Base-by-base conservation (phyloP, 2,329 filamentous ascomycete genomes). In the Exophiala xenobiotica region DNA sequence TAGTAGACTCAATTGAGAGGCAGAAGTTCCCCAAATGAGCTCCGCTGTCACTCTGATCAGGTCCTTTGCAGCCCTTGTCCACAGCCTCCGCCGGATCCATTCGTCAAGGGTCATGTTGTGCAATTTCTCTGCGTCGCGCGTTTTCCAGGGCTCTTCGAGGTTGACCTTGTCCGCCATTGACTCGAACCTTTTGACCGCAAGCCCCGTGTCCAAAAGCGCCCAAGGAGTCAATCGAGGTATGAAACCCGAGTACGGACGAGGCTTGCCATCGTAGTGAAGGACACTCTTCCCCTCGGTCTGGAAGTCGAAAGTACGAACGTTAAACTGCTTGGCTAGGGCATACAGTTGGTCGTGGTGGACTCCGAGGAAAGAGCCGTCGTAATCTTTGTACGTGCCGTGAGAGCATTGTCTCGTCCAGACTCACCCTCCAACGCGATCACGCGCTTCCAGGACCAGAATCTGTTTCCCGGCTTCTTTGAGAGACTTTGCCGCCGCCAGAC, bases 401-500 rank as follows among this genome's bases (percentile, higher is more conserved):
- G 49, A 43, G 2, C 63, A 22, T 6, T 54, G 31, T 5, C 23
- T 31, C 14, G 53, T 60, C 18, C 50, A 42, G 1, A 61, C 51
- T 1, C 57, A 52, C 6, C 57, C 57, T 16, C 57, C 57, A 11
- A 60, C 49, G 14, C 57, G 56, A n/a, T 57, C 46, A 27, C 56
- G 53, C 18, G 57, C 53, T 44, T 60, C 57, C 8, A 60, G 31
- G 20, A 59, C 40, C 4, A 26, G 33, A 22, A 59, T 53, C 6
- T 49, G 20, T 29, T 42, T 53, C 14, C 51, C 51, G 1, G 51
- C 53, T 1, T 43, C 39, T 23, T 33, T 31, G 12, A 60, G 44
- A 1, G 64, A 53, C 4, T 61, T 39, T 0, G 71, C 71, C 0
- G 72, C 70, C 7, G 63, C 49, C 6, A 71, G 66, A 16, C 66